A percentile compares a stretch with the other conserved stretches of the same genome.
Evolutionary conservation across 140 eudicot genomes (phyloP).

Genomic region (Ambrosia hybrid): DNA sequence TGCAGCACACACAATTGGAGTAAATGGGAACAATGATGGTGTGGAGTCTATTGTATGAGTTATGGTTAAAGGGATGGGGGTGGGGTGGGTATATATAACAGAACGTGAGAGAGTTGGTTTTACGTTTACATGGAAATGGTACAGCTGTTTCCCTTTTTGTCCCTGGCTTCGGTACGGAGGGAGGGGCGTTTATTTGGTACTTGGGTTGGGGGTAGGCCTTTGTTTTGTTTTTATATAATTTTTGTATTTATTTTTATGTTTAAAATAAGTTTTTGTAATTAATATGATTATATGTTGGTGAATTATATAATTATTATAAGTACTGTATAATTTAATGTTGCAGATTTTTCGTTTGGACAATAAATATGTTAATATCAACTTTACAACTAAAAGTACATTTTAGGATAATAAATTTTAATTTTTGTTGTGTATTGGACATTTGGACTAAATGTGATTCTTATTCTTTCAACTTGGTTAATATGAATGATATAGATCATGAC

Average conservation of each 20-base stretch:
- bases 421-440: no score
- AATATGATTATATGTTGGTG: background rate
- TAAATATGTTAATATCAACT: no score
- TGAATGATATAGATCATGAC: no score
- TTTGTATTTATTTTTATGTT: background rate
- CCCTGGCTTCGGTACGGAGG: slow-evolving; percentile 50
- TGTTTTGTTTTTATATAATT: background rate
- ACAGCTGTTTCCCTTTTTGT: slow-evolving; percentile 31
- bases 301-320: background rate
- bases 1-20: no score
- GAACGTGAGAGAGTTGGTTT: slow-evolving; percentile 12
- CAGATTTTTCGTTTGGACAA: background rate
- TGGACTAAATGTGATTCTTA: no score
- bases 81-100: slow-evolving; percentile 37
- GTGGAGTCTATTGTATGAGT: background rate
- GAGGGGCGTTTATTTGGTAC: slow-evolving; percentile 21
- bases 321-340: no score
- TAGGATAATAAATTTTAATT: no score
- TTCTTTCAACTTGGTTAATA: no score
- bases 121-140: slow-evolving; percentile 34
- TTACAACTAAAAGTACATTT: no score
- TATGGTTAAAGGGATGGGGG: background rate
- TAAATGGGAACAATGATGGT: background rate
- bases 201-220: slow-evolving; percentile 12
- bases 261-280: background rate